Evolutionary conservation across 1,139 yeast species (phyloP).

Genomic region (Meyerozyma athensensis): DNA sequence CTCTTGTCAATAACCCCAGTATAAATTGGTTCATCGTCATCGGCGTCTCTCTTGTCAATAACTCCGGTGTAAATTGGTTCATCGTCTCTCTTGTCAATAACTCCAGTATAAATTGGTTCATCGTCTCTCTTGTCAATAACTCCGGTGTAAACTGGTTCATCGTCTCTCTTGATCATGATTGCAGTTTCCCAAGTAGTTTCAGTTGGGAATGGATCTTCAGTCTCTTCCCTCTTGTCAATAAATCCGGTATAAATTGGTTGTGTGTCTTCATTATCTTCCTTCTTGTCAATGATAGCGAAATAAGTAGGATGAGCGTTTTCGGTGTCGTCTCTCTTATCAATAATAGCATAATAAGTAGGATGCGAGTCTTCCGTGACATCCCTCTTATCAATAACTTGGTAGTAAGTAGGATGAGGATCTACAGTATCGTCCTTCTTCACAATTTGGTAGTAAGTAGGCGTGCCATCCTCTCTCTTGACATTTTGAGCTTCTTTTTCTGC

Average conservation of each 20-base stretch:
- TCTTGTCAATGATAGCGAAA: no score
- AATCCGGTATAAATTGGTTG: background rate
- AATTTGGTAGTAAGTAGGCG: no score
- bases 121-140: background rate
- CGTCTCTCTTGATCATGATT: slow-evolving; percentile 1
- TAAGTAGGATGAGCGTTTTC: no score
- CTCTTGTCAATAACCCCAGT: background rate
- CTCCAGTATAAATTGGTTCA: background rate
- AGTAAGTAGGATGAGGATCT: no score
- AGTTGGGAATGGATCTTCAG: no score
- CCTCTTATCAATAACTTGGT: no score
- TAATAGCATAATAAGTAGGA: no score
- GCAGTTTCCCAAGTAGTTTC: background rate
- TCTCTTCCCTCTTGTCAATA: background rate
- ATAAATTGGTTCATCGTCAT: background rate
- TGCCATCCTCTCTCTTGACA: no score
- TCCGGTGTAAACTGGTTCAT: background rate
- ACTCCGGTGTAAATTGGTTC: background rate
- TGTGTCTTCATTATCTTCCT: background rate
- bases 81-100: background rate
- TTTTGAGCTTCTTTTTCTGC: no score
- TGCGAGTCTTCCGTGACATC: no score
- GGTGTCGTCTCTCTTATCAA: no score
- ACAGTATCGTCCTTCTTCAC: no score
- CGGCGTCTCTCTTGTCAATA: slow-evolving; percentile 1